Base-by-base conservation (phyloP, 192 early-diverging fungal species). In the Coemansia sp. region DNA sequence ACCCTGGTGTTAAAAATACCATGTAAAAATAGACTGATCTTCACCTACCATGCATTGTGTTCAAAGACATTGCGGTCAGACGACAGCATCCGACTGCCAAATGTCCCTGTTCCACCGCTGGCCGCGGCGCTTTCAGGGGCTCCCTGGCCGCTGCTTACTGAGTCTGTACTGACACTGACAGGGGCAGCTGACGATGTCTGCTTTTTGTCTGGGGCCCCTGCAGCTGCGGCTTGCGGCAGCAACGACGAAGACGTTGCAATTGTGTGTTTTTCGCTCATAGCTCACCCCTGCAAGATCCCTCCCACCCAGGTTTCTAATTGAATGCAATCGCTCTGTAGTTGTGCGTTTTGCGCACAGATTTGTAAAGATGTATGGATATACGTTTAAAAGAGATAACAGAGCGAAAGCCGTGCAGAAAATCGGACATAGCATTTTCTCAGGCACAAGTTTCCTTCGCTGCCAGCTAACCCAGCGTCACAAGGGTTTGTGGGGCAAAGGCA, bases 1-100 rank as follows among this genome's bases (percentile, higher is more conserved):
- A 25, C 27, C 8, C 14, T 19, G n/a, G 30, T 29, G 28, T 54
- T 54, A 54, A 54, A 54, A 54, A 54, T 54, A 54, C 3, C 52
- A 25, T 33, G 52, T 33, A 54, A 54, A 54, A 54, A 54, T 54
- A 54, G 52, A 54, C 8, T 14, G 17, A 29, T 41, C 38, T 50
- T 20, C 40, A 66, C 64, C 34, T 87, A 92, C 94, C 97, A 98
- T 23, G 97, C 97, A 71, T 97, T 98, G 67, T 92, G 87, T 36
- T 86, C 84, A 66, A 90, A 97, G 4, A 97, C 94, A 42, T 87
- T 74, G 36, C 87, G 83, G 37, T 90, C 86, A 62, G 89, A 82
- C 23, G 74, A 81, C 55, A 98, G 79, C 42, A 87, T 67, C 13
- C 95, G 84, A 29, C 86, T 85, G 22, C 95, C 92, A 85, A 96